phyloP scores from a whole-genome alignment of 176 grass and related monocot genomes.

The Eragrostis curvula region DNA sequence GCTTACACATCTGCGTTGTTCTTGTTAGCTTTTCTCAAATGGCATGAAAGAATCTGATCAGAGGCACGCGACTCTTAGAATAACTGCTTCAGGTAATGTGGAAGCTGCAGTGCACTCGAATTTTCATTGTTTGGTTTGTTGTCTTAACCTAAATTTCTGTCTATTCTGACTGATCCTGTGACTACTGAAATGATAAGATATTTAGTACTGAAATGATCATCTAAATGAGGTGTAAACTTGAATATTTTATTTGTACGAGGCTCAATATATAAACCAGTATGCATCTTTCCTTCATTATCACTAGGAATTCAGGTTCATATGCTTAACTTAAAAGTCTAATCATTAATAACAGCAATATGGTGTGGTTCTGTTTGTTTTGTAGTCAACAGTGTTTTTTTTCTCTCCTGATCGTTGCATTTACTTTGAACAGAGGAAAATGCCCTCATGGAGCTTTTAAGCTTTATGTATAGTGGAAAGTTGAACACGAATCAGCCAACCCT shows the following conservation, averaged over 20 bases:
- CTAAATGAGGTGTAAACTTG: not conserved
- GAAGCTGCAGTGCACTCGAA: conserved; percentile 22
- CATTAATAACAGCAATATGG: not conserved
- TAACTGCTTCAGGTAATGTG: conserved; percentile 90
- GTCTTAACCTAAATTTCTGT: not conserved
- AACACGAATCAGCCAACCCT: conserved; percentile 59
- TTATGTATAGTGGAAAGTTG: conserved; percentile 94
- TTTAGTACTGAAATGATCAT: not conserved
- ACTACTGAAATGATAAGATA: not conserved
- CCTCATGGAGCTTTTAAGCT: conserved; percentile 86
- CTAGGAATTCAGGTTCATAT: not conserved
- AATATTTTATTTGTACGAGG: not conserved
- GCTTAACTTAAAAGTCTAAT: not conserved
- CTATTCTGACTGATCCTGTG: not conserved
- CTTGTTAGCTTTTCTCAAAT: conserved; percentile 97
- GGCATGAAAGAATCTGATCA: conserved; percentile 99
- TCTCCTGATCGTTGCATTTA: conserved; percentile 38
- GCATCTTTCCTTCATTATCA: conserved; percentile 6
- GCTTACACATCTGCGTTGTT: conserved; percentile 41
- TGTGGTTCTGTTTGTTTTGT: not conserved
- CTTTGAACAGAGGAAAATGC: conserved; percentile 89
- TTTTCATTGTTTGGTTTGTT: not conserved
- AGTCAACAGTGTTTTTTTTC: not conserved
- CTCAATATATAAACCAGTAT: conserved; percentile 6
- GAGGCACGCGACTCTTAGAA: conserved; percentile 92